These are phyloP conservation scores for Boletus mariae DNA, from an alignment of 1,284 basidiomycete genomes.

Conservation along the genomic window DNA sequence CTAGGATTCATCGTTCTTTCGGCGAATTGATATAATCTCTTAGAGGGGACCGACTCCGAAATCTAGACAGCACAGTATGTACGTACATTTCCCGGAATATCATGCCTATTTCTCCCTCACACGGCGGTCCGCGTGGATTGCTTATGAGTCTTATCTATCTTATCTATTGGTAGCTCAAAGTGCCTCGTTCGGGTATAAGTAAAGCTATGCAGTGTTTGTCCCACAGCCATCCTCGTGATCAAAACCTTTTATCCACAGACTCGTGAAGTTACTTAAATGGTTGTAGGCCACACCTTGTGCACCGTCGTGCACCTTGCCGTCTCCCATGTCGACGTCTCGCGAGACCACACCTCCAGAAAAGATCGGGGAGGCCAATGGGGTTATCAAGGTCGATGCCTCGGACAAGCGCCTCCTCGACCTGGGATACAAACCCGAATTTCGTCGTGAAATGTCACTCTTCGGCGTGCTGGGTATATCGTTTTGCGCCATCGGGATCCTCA, in stretches of 20 bases:
- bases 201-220: neutral
- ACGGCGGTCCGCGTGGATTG: too few species aligned
- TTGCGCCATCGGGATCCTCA: constrained; percentile 57
- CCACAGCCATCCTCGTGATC: constrained; percentile 15
- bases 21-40: too few species aligned
- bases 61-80: too few species aligned
- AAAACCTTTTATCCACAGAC: neutral
- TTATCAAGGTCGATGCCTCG: constrained; percentile 8
- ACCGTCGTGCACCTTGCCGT: neutral
- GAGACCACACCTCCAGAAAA: constrained; percentile 8
- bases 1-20: too few species aligned
- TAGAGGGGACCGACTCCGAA: too few species aligned
- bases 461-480: constrained; percentile 62
- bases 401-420: constrained; percentile 51
- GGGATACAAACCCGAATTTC: constrained; percentile 53
- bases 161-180: too few species aligned
- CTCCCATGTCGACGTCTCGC: constrained; percentile 12
- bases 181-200: neutral
- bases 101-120: too few species aligned
- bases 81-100: too few species aligned
- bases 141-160: too few species aligned
- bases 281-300: neutral
- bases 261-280: neutral
- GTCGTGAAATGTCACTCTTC: constrained; percentile 56
- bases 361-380: constrained; percentile 5